Conservation (phyloP, 108 stramenopile genomes). For the Skeletonema grethae region DNA sequence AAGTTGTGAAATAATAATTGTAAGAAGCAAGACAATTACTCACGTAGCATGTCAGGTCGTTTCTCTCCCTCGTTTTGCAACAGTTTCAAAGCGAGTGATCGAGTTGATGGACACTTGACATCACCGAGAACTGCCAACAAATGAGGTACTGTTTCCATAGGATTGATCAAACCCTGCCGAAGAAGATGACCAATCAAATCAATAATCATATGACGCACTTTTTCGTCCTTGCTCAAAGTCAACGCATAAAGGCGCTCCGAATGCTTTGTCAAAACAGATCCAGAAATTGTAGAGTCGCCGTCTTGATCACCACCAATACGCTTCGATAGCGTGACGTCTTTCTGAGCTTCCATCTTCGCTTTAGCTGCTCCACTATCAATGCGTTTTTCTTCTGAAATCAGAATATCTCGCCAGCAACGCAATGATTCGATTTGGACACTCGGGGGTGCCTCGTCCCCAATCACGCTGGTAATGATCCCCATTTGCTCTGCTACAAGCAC, state of each 20-base stretch:
- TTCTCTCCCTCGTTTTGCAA: conserved; percentile 84
- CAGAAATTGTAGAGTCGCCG: conserved; percentile 81
- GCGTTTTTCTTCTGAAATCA: conserved; percentile 76
- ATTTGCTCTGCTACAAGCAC: conserved; percentile 72
- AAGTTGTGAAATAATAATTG: neutral
- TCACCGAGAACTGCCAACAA: conserved; percentile 90
- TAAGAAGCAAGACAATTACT: conserved; percentile 30
- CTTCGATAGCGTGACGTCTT: conserved; percentile 69
- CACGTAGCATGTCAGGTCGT: conserved; percentile 81
- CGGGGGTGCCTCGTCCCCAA: conserved; percentile 52
- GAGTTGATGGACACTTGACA: conserved; percentile 68
- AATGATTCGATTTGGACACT: conserved; percentile 72
- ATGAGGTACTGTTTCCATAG: conserved; percentile 82
- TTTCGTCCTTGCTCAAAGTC: conserved; percentile 59
- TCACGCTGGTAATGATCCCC: conserved; percentile 63
- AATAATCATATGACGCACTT: conserved; percentile 63
- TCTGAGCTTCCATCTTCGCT: conserved; percentile 69
- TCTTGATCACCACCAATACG: conserved; percentile 90
- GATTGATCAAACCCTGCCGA: conserved; percentile 91
- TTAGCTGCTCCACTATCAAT: conserved; percentile 84
- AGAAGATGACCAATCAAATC: conserved; percentile 82
- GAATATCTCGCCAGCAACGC: conserved; percentile 78
- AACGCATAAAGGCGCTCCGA: conserved; percentile 74
- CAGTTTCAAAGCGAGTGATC: conserved; percentile 68
- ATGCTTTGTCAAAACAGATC: conserved; percentile 77